phyloP scores from a whole-genome alignment of 345 rosid species.

The Passiflora organensis region DNA sequence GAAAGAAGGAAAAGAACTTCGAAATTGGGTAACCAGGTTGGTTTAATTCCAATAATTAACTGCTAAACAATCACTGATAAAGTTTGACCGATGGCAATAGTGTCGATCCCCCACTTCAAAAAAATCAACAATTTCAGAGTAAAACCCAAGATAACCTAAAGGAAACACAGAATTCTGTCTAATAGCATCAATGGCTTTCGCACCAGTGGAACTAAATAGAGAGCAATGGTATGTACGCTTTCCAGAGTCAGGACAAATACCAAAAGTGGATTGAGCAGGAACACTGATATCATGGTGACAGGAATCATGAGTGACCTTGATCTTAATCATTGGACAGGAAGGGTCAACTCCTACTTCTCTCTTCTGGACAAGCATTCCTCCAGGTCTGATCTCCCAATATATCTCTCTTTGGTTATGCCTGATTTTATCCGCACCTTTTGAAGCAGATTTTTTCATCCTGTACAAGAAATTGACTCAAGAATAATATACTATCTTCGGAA shows the following conservation, averaged over 20 bases:
- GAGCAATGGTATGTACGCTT: neutral
- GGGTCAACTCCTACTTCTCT: slow-evolving; percentile 27
- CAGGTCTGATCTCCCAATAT: slow-evolving; percentile 49
- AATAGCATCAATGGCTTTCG: neutral
- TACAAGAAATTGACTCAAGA: slow-evolving; percentile 8
- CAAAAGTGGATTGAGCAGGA: slow-evolving; percentile 44
- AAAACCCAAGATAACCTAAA: slow-evolving; percentile 2
- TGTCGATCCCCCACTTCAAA: neutral
- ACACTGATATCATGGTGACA: slow-evolving; percentile 29
- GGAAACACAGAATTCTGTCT: neutral
- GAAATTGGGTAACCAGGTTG: no score
- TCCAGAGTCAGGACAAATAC: slow-evolving; percentile 11
- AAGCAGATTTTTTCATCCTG: slow-evolving; percentile 31
- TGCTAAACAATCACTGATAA: slow-evolving; percentile 3
- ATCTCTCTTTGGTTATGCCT: slow-evolving; percentile 24
- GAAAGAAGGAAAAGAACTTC: no score
- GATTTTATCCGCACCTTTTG: slow-evolving; percentile 18
- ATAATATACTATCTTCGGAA: slow-evolving; percentile 14
- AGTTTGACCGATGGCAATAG: neutral
- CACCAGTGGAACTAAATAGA: neutral
- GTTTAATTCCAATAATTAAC: neutral
- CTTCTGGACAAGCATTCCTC: slow-evolving; percentile 56
- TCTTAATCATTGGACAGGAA: slow-evolving; percentile 35
- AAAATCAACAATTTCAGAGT: neutral
- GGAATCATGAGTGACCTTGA: slow-evolving; percentile 38